Base-by-base conservation (phyloP, 192 early-diverging fungal genomes). In the Gonapodya sp. region DNA sequence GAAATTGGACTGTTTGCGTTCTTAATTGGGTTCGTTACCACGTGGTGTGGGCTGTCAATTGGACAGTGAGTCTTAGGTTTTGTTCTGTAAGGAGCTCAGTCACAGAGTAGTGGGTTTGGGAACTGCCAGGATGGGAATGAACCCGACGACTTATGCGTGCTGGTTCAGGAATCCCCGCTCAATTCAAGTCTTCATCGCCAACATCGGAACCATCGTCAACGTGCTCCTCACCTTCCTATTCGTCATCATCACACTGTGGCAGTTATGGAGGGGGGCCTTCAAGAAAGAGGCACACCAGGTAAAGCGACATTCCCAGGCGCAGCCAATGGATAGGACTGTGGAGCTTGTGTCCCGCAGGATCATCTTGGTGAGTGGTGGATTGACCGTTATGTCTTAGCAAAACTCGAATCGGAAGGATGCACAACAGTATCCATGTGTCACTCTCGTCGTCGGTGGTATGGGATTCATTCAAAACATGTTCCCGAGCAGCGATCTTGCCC, bases 391-490 rank as follows among this genome's bases (percentile, higher is more conserved):
- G 46, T 64, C 46, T 64, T 64, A 24, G 24, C 24, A 24, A 64
- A 24, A 24, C 8, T 64, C 8, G 46, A 64, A 8, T 64, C n/a
- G 46, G 24, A 16, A 24, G 46, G 46, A 24, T 24, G 8, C 24
- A 8, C 46, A 64, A 64, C 8, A 64, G 46, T 64, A 64, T 64
- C 46, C 46, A 64, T 64, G 46, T 64, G 46, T 64, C 46, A 64
- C 46, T 24, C 46, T 64, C 46, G 8, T 64, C 46, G 46, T 64
- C 46, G 46, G 46, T 24, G 46, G 46, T 24, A 64, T 64, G 46
- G 46, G 46, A 16, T 64, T 64, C 46, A 64, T 64, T 64, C 46
- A 64, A 64, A 64, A 64, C 46, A 64, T 64, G 46, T 64, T 64
- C 24, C 46, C 46, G 46, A 64, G 46, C 46, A 64, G 46, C 46